Base-by-base conservation (phyloP, 768 basidiomycete genomes). In the Paxillus involutus region DNA sequence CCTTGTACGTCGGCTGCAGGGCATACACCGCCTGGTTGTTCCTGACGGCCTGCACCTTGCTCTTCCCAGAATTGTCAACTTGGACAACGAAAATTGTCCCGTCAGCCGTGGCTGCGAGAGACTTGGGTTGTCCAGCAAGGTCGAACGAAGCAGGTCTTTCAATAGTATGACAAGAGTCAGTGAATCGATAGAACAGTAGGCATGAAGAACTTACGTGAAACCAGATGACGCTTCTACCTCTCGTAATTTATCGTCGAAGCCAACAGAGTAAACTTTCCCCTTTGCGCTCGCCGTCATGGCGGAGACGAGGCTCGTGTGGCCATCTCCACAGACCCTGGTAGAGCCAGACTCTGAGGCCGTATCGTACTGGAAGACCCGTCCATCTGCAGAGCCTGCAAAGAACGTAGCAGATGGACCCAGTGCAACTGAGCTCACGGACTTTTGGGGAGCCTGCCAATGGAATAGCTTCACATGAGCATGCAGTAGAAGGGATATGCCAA, bases 351-450 rank as follows among this genome's bases (percentile, higher is more conserved):
- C 47, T 9, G 55, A 57, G 14, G 55, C 33, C 1, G 78, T 73
- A 14, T 84, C 79, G 65, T 88, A 91, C 2, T 85, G 77, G 44
- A 86, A 75, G 1, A 85, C 73, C 13, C 90, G 85, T 1, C 94
- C 93, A 56, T 93, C 90, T 4, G 87, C 85, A 0, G 87, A 85
- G 16, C 94, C 94, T 0, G 85, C 80, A 52, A 94, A 75, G 75
- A 96, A 91, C 0, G 91, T 92, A n/a, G 66, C 68, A 2, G 77
- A 65, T 3, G 67, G 64, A 1, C 68, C 62, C 0, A 79, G 66
- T 1, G 81, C 67, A 16, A 82, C 77, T 0, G 89, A 78, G 0
- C 88, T 96, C 59, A 98, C 80, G 3, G 89, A 73, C 65, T 85
- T 92, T 68, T 93, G 89, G 14, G 93, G 85, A 6, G 86, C 93